Evolutionary conservation across 2,329 filamentous ascomycete species (phyloP), one percentile per base, ranked within the genome.

Genomic region (Sclerotinia trifoliorum): DNA sequence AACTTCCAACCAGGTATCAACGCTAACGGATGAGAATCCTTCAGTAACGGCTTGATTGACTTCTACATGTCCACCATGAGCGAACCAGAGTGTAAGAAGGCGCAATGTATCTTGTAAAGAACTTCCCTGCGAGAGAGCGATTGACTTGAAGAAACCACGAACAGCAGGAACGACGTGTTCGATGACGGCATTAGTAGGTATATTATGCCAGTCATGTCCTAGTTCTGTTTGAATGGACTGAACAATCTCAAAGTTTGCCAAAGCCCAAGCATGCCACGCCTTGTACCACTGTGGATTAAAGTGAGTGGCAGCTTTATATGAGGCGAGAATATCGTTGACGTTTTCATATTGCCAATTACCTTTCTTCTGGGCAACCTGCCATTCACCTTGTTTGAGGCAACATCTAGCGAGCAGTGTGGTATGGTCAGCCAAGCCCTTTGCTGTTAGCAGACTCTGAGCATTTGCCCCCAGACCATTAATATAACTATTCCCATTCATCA

Each of bases 251-350:
- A 99, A 99, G 79, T 99, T 99, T 66, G 95, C 94, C 71, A 99
- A 81, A 15, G 95, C 96, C 94, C 95, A 99, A 0, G 95, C 92
- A 80, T 99, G 95, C 95, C 95, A 99, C 10, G 96, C 95, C 80
- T 99, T 99, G 82, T 99, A 99, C 88, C 94, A 99, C 70, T 90
- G 89, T 46, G 93, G 90, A 78, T 99, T 96, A 80, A 96, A 97
- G 69, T 92, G 90, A 2, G 95, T 99, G 1, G 96, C 96, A 69
- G 94, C 90, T 24, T 89, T 89, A 79, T 98, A 99, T 1, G 95
- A 93, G n/a, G 88, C 86, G 32, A 99, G 83, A 68, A 99, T 93
- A 65, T 98, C 94, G 64, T 91, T 87, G 5, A 97, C 92, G 72
- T 92, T 89, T 11, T 92, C 90, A 71, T 92, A 88, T 72, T 92